Evolutionary conservation across 2,329 filamentous ascomycete species (phyloP).

Genomic region (Geosmithia morbida): DNA sequence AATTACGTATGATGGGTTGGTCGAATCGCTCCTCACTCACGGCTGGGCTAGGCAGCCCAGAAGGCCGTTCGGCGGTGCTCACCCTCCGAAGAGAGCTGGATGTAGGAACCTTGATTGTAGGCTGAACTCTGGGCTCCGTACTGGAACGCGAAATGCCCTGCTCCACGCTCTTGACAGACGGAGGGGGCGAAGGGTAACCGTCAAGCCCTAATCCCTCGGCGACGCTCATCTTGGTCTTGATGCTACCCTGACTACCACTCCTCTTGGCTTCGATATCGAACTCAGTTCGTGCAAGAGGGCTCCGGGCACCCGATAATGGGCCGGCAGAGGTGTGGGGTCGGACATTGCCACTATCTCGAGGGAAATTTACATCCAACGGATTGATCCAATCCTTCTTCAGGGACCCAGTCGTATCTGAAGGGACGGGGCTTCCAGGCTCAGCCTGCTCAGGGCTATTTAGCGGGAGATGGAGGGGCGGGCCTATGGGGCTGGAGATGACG

Average conservation of each 20-base stretch:
- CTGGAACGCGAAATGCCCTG: slow-evolving; percentile 4
- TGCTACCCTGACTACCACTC: not conserved
- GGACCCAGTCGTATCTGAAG: slow-evolving; percentile 19
- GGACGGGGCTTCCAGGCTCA: slow-evolving; percentile 14
- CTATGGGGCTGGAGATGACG: slow-evolving; percentile 2
- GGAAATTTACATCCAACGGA: slow-evolving; percentile 32
- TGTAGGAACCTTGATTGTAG: slow-evolving; percentile 3
- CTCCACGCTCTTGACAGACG: slow-evolving; percentile 17
- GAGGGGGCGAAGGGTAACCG: slow-evolving; percentile 22
- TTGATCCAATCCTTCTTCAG: slow-evolving; percentile 27
- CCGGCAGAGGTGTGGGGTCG: slow-evolving; percentile 9
- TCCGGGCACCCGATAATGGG: slow-evolving; percentile 14
- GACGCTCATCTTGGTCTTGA: not conserved
- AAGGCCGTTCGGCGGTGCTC: slow-evolving; percentile 11
- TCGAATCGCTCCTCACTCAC: slow-evolving; percentile 1
- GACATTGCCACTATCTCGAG: slow-evolving; percentile 10
- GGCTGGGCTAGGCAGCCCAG: slow-evolving; percentile 25
- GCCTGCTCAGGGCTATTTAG: slow-evolving; percentile 12
- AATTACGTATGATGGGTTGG: slow-evolving; percentile 29
- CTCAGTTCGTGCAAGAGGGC: slow-evolving; percentile 23
- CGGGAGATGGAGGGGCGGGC: slow-evolving; percentile 12
- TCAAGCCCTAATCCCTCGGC: slow-evolving; percentile 3
- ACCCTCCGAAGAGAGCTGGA: slow-evolving; percentile 12
- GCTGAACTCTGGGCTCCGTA: slow-evolving; percentile 6
- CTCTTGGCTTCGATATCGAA: not conserved